Conservation (phyloP, 139 green algal species). For the Volvox africanus region DNA sequence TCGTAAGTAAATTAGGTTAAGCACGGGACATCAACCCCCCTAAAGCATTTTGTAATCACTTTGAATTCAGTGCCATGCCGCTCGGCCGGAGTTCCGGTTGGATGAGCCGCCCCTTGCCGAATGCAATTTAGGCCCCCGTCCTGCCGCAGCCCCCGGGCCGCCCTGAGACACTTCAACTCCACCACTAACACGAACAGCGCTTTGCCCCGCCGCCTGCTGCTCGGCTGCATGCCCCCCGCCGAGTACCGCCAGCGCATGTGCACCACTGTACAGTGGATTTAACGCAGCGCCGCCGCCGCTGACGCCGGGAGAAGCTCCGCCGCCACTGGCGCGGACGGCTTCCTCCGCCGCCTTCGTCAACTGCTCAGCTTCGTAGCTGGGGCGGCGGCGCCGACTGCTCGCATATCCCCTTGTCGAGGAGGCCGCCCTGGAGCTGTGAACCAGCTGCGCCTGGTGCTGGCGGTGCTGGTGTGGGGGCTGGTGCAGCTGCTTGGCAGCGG, state of each 20-base stretch:
- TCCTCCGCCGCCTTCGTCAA: background rate
- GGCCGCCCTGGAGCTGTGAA: background rate
- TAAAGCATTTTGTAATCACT: too few relatives aligned
- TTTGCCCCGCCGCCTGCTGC: background rate
- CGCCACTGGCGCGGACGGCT: background rate
- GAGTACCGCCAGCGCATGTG: background rate
- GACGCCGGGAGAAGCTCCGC: too few relatives aligned
- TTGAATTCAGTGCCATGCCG: too few relatives aligned
- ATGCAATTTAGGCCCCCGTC: background rate
- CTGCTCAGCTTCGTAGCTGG: constrained; percentile 12
- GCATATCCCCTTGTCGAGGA: background rate
- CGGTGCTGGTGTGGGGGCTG: background rate
- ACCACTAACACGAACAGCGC: too few relatives aligned
- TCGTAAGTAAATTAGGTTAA: too few relatives aligned
- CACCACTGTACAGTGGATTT: background rate
- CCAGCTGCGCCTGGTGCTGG: background rate
- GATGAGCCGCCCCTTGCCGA: too few relatives aligned
- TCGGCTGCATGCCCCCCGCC: background rate
- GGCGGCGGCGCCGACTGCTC: background rate
- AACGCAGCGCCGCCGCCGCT: too few relatives aligned
- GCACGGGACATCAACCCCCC: too few relatives aligned
- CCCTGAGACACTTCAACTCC: background rate
- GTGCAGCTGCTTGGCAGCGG: background rate
- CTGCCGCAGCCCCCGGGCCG: background rate
- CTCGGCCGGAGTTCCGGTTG: too few relatives aligned